phyloP scores from a whole-genome alignment of 192 early-diverging fungal genomes.

The Paraglomus occultum region DNA sequence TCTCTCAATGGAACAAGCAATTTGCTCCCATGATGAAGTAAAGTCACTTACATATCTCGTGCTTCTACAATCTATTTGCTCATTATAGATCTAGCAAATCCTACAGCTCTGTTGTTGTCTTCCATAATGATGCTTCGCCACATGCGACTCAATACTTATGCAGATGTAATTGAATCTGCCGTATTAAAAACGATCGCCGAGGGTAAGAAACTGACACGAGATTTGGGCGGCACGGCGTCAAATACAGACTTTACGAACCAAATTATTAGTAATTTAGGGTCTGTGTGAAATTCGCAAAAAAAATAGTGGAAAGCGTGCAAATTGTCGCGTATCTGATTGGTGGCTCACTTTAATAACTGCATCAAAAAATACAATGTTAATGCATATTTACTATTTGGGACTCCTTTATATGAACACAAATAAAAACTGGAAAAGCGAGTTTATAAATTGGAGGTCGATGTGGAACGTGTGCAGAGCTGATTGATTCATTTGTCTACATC shows the following conservation, averaged over 20 bases:
- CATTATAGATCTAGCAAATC: slow-evolving; percentile 80
- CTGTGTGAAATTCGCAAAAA: neutral
- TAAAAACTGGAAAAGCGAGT: too few species aligned
- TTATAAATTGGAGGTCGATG: too few species aligned
- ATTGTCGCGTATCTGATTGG: too few species aligned
- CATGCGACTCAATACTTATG: slow-evolving; percentile 82
- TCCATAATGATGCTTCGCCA: slow-evolving; percentile 98
- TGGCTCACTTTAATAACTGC: too few species aligned
- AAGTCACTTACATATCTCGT: neutral
- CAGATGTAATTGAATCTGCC: slow-evolving; percentile 84
- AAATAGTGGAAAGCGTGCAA: too few species aligned
- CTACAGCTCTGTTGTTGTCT: slow-evolving; percentile 91
- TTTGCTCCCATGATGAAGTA: too few species aligned
- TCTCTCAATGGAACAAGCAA: neutral
- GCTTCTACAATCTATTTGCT: neutral
- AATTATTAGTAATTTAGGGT: slow-evolving; percentile 68
- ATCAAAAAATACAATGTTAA: too few species aligned
- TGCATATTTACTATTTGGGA: too few species aligned
- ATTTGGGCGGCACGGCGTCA: slow-evolving; percentile 84
- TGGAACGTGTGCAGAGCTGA: too few species aligned
- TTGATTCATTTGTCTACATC: too few species aligned
- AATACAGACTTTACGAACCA: slow-evolving; percentile 83
- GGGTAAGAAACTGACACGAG: slow-evolving; percentile 83
- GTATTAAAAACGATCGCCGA: slow-evolving; percentile 95
- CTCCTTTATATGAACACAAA: too few species aligned